A percentile compares a stretch with the other conserved stretches of the same genome.
phyloP scores from a whole-genome alignment of 257 asterid species.

The Phtheirospermum japonicum region DNA sequence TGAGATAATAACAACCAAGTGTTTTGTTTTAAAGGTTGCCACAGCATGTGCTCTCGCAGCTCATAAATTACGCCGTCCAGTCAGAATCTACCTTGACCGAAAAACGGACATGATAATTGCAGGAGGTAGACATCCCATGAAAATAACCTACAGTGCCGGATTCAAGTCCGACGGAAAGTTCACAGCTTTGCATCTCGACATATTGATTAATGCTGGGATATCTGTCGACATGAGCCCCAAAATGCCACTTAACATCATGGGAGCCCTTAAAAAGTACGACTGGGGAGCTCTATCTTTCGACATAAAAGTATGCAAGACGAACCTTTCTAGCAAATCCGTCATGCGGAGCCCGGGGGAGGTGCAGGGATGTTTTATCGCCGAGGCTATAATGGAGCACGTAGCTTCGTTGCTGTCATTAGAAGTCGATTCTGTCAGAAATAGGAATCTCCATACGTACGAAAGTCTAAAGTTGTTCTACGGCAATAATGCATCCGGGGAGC shows the following conservation, averaged over 20 bases:
- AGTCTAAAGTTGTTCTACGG: conserved; percentile 49
- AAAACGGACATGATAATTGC: conserved; percentile 61
- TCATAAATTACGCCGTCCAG: conserved; percentile 55
- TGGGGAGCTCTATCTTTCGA: conserved; percentile 66
- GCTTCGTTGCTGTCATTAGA: conserved; percentile 49
- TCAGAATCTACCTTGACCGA: conserved; percentile 51
- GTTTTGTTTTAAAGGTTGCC: conserved; percentile 32
- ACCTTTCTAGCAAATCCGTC: conserved; percentile 50
- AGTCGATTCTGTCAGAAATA: conserved; percentile 46
- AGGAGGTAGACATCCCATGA: conserved; percentile 73
- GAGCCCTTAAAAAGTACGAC: conserved; percentile 47
- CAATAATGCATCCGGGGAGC: conserved; percentile 31
- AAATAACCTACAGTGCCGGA: conserved; percentile 57
- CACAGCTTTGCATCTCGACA: conserved; percentile 57
- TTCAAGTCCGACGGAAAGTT: conserved; percentile 58
- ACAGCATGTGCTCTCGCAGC: conserved; percentile 75
- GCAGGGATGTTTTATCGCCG: conserved; percentile 69
- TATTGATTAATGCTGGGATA: conserved; percentile 56
- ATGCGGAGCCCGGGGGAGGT: conserved; percentile 66
- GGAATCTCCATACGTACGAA: conserved; percentile 58
- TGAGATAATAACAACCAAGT: not conserved
- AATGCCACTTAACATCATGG: conserved; percentile 37
- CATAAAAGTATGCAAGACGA: conserved; percentile 58
- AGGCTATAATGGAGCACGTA: conserved; percentile 60
- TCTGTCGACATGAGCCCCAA: conserved; percentile 49